Evolutionary conservation across 768 basidiomycete species (phyloP).

Genomic region (Cantharellus cinnabarinus): DNA sequence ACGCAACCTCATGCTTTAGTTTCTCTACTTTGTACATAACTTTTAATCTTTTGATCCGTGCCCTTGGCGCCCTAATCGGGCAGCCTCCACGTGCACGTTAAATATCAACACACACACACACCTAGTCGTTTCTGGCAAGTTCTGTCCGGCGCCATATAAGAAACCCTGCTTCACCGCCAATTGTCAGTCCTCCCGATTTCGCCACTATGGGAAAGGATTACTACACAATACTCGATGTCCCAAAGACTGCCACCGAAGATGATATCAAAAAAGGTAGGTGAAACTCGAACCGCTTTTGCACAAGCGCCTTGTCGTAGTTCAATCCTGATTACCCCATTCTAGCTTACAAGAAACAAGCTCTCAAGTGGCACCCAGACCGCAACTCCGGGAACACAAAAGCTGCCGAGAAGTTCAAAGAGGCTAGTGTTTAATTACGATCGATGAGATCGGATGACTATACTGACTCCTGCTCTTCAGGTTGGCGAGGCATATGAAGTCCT

Average conservation of each 20-base stretch:
- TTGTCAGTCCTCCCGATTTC: too few relatives aligned
- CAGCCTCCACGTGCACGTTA: too few relatives aligned
- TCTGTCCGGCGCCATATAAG: too few relatives aligned
- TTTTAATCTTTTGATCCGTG: too few relatives aligned
- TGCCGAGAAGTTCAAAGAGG: slow-evolving; percentile 82
- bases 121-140: too few relatives aligned
- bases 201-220: slow-evolving; percentile 44
- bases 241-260: slow-evolving; percentile 45
- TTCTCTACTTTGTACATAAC: too few relatives aligned
- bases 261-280: slow-evolving; percentile 59
- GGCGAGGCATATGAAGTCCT: slow-evolving; percentile 95
- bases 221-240: slow-evolving; percentile 64
- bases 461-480: slow-evolving; percentile 26
- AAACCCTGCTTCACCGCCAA: too few relatives aligned
- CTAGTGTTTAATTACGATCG: slow-evolving; percentile 13
- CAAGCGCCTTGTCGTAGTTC: not conserved
- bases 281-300: not conserved
- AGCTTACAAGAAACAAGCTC: slow-evolving; percentile 72
- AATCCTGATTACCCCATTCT: not conserved
- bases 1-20: too few relatives aligned
- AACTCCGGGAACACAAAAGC: slow-evolving; percentile 66
- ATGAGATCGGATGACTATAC: not conserved
- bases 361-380: slow-evolving; percentile 92
- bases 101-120: too few relatives aligned
- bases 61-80: too few relatives aligned